These are phyloP conservation scores for Geosmithia putterillii DNA, from an alignment of 2,329 filamentous ascomycete species.

Conservation along the genomic window DNA sequence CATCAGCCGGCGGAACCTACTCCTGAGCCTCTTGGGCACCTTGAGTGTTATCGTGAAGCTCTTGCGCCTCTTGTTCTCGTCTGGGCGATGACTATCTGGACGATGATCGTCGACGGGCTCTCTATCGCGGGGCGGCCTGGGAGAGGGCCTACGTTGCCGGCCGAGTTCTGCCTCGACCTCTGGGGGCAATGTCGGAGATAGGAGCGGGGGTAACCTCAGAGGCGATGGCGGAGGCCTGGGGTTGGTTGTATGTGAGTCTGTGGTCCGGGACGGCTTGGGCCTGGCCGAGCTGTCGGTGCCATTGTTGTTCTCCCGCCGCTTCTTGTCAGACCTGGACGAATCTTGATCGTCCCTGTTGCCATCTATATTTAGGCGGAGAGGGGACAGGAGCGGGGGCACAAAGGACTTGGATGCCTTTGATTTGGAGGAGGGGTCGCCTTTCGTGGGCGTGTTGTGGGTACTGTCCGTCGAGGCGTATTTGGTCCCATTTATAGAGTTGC, in stretches of 20 bases:
- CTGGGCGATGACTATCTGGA: not conserved
- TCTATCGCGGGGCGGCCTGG: too few species aligned
- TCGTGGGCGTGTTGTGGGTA: slow-evolving; percentile 22
- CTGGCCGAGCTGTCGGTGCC: slow-evolving; percentile 11
- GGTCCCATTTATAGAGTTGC: slow-evolving; percentile 28
- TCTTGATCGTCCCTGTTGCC: slow-evolving; percentile 17
- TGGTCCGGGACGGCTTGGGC: slow-evolving; percentile 15
- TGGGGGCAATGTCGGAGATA: slow-evolving; percentile 44
- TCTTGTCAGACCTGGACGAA: slow-evolving; percentile 12
- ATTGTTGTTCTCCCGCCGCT: not conserved
- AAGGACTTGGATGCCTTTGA: slow-evolving; percentile 22
- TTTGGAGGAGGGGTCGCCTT: too few species aligned
- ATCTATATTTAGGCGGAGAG: slow-evolving; percentile 33
- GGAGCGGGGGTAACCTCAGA: slow-evolving; percentile 30
- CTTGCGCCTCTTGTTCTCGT: slow-evolving; percentile 6
- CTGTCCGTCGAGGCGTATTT: slow-evolving; percentile 10
- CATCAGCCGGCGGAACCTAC: slow-evolving; percentile 25
- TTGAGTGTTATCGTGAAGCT: slow-evolving; percentile 31
- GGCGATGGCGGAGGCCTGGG: slow-evolving; percentile 25
- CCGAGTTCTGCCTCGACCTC: slow-evolving; percentile 30
- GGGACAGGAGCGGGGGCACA: slow-evolving; percentile 41
- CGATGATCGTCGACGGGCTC: too few species aligned
- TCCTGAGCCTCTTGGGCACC: slow-evolving; percentile 32
- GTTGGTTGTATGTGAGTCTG: slow-evolving; percentile 10
- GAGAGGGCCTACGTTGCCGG: slow-evolving; percentile 16